These are phyloP conservation scores for Closterium sp. DNA, from an alignment of 139 green algal species.

Conservation along the genomic window DNA sequence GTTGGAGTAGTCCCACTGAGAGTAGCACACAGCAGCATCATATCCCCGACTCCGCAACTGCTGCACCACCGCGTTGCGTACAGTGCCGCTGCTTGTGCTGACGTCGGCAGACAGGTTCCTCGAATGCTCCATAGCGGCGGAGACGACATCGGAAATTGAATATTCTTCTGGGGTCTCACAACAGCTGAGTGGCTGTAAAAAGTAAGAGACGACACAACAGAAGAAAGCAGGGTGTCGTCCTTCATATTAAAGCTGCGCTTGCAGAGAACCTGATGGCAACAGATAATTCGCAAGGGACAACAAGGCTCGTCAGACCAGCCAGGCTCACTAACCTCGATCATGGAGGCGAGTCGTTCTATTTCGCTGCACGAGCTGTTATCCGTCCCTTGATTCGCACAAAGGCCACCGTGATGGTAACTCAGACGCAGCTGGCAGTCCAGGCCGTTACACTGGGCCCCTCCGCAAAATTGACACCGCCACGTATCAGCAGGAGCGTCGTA, in stretches of 20 bases:
- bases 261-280: too few relatives aligned
- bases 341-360: background rate
- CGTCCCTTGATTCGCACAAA: background rate
- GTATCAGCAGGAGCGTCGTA: background rate
- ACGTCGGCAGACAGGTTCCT: background rate
- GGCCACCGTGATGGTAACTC: background rate
- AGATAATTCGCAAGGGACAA: background rate
- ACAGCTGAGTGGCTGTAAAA: background rate
- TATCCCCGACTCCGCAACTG: background rate
- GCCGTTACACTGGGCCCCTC: background rate
- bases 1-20: conserved; percentile 18
- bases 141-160: background rate
- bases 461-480: background rate
- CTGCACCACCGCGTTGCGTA: background rate
- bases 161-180: background rate
- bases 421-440: background rate
- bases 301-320: background rate
- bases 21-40: conserved; percentile 9
- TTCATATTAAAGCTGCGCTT: too few relatives aligned
- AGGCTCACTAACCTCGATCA: background rate
- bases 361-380: background rate
- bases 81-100: background rate
- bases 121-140: background rate
- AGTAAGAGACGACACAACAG: background rate
- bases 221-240: too few relatives aligned